Evolutionary conservation across 495 filamentous ascomycete species (phyloP).

Genomic region (Trichocladium antarcticum): DNA sequence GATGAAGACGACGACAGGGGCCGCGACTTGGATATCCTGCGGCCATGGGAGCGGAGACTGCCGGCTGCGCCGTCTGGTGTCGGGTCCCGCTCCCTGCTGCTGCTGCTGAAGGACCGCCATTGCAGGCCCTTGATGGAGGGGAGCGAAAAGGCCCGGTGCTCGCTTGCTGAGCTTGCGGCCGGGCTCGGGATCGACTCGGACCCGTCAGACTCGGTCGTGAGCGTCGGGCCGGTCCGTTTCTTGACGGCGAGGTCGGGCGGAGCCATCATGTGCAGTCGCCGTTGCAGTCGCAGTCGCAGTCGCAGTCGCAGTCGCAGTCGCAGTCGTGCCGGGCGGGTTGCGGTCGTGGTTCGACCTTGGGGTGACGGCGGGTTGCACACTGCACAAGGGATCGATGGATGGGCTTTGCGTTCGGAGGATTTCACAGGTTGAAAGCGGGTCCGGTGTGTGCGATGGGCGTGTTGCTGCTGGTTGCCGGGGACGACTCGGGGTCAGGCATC

Average conservation of each 20-base stretch:
- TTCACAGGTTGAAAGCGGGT: not conserved
- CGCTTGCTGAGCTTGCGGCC: conserved; percentile 16
- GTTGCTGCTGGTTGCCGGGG: not conserved
- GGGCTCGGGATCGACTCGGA: conserved; percentile 11
- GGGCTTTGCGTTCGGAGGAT: too few species aligned
- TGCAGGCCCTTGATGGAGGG: conserved; percentile 15
- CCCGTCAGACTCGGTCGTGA: conserved; percentile 1
- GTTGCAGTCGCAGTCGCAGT: not conserved
- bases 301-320: too few species aligned
- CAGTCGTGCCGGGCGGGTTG: not conserved
- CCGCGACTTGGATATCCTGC: conserved; percentile 22
- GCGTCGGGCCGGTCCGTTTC: not conserved
- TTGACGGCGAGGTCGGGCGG: not conserved
- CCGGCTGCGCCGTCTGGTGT: not conserved
- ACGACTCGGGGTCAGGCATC: not conserved
- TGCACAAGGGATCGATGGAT: not conserved
- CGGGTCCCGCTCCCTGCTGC: conserved; percentile 10
- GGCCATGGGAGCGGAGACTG: conserved; percentile 9
- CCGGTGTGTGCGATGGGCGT: not conserved
- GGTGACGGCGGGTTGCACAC: not conserved
- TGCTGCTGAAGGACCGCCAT: conserved; percentile 18
- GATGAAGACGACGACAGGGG: conserved; percentile 15
- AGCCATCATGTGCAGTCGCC: not conserved
- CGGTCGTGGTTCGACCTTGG: not conserved
- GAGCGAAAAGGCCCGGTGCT: conserved; percentile 22